Conservation (phyloP, 495 filamentous ascomycete species). For the Pseudoneurospora amorphoporcata region DNA sequence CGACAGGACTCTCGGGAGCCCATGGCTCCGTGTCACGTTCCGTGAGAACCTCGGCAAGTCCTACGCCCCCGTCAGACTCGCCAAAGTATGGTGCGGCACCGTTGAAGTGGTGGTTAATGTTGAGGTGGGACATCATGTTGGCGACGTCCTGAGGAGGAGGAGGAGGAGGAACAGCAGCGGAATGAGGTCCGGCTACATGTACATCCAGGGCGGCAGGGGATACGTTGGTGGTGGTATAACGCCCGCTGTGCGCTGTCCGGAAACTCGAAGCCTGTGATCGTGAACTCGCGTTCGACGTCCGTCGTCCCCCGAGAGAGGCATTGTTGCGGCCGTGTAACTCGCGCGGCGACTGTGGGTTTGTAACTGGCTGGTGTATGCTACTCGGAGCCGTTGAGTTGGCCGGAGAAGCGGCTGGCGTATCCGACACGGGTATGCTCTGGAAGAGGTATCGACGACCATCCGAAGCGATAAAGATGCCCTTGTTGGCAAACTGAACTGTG, state of each 20-base stretch:
- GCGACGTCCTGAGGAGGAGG: conserved; percentile 8
- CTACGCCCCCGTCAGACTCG: conserved; percentile 22
- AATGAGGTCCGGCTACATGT: not conserved
- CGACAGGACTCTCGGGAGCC: not conserved
- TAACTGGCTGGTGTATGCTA: not conserved
- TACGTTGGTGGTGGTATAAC: not conserved
- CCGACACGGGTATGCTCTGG: conserved; percentile 16
- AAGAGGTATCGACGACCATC: conserved; percentile 22
- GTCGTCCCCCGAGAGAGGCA: conserved; percentile 11
- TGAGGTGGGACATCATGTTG: conserved; percentile 15
- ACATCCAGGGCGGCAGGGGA: not conserved
- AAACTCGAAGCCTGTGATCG: conserved; percentile 1
- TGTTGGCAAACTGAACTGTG: conserved; percentile 20
- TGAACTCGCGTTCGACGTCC: conserved; percentile 12
- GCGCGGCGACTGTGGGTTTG: conserved; percentile 1
- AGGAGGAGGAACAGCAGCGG: not conserved
- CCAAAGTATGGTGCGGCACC: conserved; percentile 17
- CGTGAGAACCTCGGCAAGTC: conserved; percentile 21
- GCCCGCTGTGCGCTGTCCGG: not conserved
- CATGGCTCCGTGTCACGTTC: conserved; percentile 12
- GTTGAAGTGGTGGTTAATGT: conserved; percentile 15
- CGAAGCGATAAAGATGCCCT: conserved; percentile 19
- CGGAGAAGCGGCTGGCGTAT: not conserved
- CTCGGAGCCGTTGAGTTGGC: not conserved
- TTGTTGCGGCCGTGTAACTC: conserved; percentile 3